Conservation (phyloP, 768 basidiomycete species). For the Pisolithus marmoratus region DNA sequence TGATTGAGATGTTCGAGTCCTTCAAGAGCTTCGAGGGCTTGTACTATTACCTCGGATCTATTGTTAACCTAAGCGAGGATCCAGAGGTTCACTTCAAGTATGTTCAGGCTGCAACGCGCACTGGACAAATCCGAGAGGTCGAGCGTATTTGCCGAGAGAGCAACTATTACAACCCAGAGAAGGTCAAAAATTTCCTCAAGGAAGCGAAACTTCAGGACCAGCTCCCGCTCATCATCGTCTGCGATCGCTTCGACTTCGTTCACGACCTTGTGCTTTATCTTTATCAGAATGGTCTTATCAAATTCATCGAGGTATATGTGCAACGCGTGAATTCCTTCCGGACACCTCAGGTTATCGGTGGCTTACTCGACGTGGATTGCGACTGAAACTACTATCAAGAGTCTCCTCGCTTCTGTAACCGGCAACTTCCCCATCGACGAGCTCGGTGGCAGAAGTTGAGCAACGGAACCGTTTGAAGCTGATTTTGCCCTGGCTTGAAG, state of each 20-base stretch:
- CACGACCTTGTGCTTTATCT: slow-evolving; percentile 98
- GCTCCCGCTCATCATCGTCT: slow-evolving; percentile 97
- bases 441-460: slow-evolving; percentile 95
- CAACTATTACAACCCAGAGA: slow-evolving; percentile 97
- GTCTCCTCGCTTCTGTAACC: slow-evolving; percentile 86
- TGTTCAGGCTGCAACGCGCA: slow-evolving; percentile 96
- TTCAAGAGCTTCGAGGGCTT: slow-evolving; percentile 98
- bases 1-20: slow-evolving; percentile 97
- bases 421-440: slow-evolving; percentile 98
- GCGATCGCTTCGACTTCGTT: slow-evolving; percentile 99
- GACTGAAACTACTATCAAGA: slow-evolving; percentile 95
- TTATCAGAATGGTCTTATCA: slow-evolving; percentile 93
- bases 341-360: slow-evolving; percentile 96
- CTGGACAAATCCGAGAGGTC: slow-evolving; percentile 97
- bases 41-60: slow-evolving; percentile 97
- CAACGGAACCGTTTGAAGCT: slow-evolving; percentile 93
- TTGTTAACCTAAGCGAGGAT: slow-evolving; percentile 95
- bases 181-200: slow-evolving; percentile 99
- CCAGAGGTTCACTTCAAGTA: slow-evolving; percentile 99
- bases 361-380: slow-evolving; percentile 95
- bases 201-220: slow-evolving; percentile 96
- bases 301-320: slow-evolving; percentile 99
- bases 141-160: slow-evolving; percentile 98
- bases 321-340: slow-evolving; percentile 96
- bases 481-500: slow-evolving; percentile 96